These are phyloP conservation scores for Solanum chilense DNA, from an alignment of 257 asterid species.

Conservation along the genomic window DNA sequence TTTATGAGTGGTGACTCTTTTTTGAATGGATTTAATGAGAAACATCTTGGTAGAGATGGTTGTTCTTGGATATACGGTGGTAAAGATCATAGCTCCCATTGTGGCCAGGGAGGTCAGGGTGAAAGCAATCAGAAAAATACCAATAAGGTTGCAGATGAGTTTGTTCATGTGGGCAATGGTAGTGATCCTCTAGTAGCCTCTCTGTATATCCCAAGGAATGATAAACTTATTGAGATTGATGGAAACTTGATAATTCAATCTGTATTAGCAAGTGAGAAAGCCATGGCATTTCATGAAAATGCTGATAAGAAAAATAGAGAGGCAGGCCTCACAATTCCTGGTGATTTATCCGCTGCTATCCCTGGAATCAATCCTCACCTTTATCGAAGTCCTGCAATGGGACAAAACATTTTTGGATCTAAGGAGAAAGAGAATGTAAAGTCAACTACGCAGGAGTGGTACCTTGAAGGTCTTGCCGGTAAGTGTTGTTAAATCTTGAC, in stretches of 20 bases:
- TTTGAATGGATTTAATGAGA: background rate
- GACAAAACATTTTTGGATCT: conserved; percentile 41
- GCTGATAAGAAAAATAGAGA: conserved; percentile 24
- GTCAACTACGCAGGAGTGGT: conserved; percentile 7
- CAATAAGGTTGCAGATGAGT: conserved; percentile 15
- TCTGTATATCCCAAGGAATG: conserved; percentile 56
- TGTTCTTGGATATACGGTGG: conserved; percentile 21
- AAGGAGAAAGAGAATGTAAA: conserved; percentile 38
- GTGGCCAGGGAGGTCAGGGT: background rate
- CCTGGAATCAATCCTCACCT: conserved; percentile 32
- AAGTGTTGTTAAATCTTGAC: too few species aligned
- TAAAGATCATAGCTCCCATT: conserved; percentile 19
- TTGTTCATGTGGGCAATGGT: conserved; percentile 25
- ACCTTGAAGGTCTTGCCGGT: too few species aligned
- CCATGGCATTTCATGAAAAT: conserved; percentile 37
- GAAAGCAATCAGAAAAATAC: background rate
- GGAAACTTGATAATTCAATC: conserved; percentile 65
- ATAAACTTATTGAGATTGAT: conserved; percentile 62
- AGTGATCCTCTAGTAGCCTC: conserved; percentile 60
- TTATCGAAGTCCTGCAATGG: background rate
- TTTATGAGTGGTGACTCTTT: too few species aligned
- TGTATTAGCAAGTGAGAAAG: conserved; percentile 63
- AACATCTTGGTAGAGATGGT: conserved; percentile 50
- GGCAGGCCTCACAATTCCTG: conserved; percentile 46
- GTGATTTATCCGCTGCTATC: conserved; percentile 40